Conservation (phyloP, 495 filamentous ascomycete species). For the Penicillium coprophilum region DNA sequence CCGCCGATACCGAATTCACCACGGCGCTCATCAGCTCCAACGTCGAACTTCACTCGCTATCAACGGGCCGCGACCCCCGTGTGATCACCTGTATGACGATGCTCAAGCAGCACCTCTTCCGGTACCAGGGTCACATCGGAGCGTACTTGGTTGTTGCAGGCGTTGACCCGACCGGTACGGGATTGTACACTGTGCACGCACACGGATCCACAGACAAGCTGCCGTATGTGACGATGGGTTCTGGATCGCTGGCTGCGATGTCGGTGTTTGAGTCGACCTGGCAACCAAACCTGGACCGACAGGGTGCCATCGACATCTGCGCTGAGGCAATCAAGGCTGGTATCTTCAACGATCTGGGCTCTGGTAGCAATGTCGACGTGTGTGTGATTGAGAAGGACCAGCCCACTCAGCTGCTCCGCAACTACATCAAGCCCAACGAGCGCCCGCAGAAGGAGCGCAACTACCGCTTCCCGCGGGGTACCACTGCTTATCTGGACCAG, state of each 20-base stretch:
- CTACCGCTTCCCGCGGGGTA: conserved; percentile 85
- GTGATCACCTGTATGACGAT: conserved; percentile 99
- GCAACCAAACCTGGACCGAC: conserved; percentile 74
- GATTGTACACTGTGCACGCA: conserved; percentile 97
- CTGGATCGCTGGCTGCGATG: conserved; percentile 94
- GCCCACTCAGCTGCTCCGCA: conserved; percentile 80
- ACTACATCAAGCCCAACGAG: conserved; percentile 89
- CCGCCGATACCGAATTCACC: conserved; percentile 98
- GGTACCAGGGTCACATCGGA: conserved; percentile 95
- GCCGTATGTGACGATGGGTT: conserved; percentile 99
- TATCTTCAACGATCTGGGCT: conserved; percentile 99
- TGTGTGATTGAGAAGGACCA: conserved; percentile 92
- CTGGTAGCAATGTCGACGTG: conserved; percentile 95
- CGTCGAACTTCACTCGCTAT: conserved; percentile 93
- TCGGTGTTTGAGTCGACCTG: conserved; percentile 96
- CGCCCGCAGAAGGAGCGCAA: conserved; percentile 87
- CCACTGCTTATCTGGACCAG: conserved; percentile 91
- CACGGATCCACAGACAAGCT: conserved; percentile 99
- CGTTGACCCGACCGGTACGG: conserved; percentile 93
- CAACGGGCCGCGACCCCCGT: conserved; percentile 91
- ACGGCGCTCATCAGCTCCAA: conserved; percentile 98
- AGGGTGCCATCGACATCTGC: conserved; percentile 80
- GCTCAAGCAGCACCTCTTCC: conserved; percentile 99
- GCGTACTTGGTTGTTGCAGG: conserved; percentile 98
- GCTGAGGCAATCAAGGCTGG: conserved; percentile 90